Percentiles rank a stretch among this genome's conserved stretches.
These are phyloP conservation scores for Xylaria grammica DNA, from an alignment of 495 filamentous ascomycete species.

Conservation along the genomic window DNA sequence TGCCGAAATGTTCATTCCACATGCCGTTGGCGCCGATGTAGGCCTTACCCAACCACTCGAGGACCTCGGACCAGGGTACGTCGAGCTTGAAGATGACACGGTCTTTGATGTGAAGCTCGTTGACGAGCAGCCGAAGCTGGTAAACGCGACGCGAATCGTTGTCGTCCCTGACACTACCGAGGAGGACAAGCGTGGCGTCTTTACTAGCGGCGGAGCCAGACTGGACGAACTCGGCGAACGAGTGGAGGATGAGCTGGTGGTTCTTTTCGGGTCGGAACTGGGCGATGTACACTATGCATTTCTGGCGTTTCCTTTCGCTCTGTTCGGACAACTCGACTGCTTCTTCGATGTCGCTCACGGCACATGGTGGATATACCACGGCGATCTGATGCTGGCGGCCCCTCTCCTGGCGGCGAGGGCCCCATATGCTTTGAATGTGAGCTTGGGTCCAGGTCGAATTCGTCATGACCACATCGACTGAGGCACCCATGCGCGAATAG, in stretches of 20 bases:
- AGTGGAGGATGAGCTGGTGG: slow-evolving; percentile 79
- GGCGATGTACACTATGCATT: slow-evolving; percentile 84
- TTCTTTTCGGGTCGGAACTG: slow-evolving; percentile 99
- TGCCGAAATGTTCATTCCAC: slow-evolving; percentile 99
- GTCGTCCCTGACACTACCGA: slow-evolving; percentile 85
- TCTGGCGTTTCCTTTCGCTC: slow-evolving; percentile 70
- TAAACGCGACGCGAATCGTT: slow-evolving; percentile 89
- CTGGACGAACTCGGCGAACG: slow-evolving; percentile 75
- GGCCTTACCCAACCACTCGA: slow-evolving; percentile 72
- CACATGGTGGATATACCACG: slow-evolving; percentile 90
- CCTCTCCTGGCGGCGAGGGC: slow-evolving; percentile 53
- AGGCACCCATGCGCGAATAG: slow-evolving; percentile 79
- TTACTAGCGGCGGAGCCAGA: slow-evolving; percentile 47
- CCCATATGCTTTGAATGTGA: slow-evolving; percentile 85
- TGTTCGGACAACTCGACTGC: slow-evolving; percentile 69
- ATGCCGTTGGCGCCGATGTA: slow-evolving; percentile 93
- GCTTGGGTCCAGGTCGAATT: slow-evolving; percentile 92
- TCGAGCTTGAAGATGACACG: slow-evolving; percentile 86
- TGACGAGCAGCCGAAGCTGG: slow-evolving; percentile 83
- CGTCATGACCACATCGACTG: slow-evolving; percentile 92
- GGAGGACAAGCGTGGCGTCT: slow-evolving; percentile 73
- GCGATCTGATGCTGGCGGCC: slow-evolving; percentile 52
- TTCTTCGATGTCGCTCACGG: slow-evolving; percentile 78
- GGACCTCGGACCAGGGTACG: slow-evolving; percentile 83
- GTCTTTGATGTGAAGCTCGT: slow-evolving; percentile 85